Conservation (phyloP, 164 flowering plant genomes). For the Liriodendron chinense region DNA sequence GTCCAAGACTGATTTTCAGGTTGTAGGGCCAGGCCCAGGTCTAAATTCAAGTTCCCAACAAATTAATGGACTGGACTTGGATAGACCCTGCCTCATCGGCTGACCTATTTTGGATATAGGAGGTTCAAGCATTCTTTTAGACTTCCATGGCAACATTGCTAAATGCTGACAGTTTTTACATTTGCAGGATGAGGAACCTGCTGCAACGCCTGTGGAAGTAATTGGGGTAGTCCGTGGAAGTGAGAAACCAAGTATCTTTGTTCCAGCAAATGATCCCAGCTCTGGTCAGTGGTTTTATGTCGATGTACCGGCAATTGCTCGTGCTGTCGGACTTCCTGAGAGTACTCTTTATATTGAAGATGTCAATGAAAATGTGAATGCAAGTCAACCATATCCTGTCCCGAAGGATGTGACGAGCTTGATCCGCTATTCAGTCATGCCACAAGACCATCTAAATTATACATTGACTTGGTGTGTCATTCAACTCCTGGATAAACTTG, state of each 20-base stretch:
- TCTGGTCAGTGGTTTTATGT: conserved; percentile 90
- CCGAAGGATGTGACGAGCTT: conserved; percentile 77
- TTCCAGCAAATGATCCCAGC: conserved; percentile 80
- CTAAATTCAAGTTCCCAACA: too few relatives aligned
- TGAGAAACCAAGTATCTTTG: conserved; percentile 94
- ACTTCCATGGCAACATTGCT: not conserved
- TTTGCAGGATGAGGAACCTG: conserved; percentile 45
- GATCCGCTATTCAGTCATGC: conserved; percentile 89
- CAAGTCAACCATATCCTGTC: conserved; percentile 82
- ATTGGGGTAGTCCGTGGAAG: conserved; percentile 83
- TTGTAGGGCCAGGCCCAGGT: not conserved
- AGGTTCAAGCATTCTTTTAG: not conserved
- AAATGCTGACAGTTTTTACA: conserved; percentile 3
- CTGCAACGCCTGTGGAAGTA: conserved; percentile 47
- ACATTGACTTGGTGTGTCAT: conserved; percentile 61
- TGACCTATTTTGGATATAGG: not conserved
- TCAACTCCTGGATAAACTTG: not conserved
- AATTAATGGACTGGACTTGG: too few relatives aligned
- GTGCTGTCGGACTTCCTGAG: conserved; percentile 66
- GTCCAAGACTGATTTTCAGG: not conserved
- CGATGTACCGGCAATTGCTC: conserved; percentile 80
- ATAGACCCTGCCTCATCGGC: too few relatives aligned
- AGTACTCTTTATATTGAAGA: conserved; percentile 72
- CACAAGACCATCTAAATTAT: conserved; percentile 92
- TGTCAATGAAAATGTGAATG: conserved; percentile 61